Evolutionary conservation across 2,329 filamentous ascomycete species (phyloP).

Genomic region (Paraphoma chrysanthemicola): DNA sequence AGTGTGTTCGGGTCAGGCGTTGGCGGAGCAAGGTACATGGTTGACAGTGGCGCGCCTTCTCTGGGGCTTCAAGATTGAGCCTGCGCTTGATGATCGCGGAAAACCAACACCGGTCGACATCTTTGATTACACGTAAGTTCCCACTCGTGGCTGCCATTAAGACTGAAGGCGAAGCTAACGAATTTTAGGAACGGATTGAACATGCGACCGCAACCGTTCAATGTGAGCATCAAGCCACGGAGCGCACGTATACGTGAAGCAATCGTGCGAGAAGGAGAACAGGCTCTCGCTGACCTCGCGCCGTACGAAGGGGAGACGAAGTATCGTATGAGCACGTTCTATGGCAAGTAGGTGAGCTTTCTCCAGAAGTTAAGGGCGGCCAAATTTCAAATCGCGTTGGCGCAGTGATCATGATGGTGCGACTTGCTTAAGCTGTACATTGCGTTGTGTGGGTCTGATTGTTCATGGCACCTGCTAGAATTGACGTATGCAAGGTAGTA

Average conservation of each 20-base stretch:
- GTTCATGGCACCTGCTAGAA: too few species aligned
- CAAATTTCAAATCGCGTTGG: too few species aligned
- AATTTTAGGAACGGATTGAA: conserved; percentile 61
- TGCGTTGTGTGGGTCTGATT: too few species aligned
- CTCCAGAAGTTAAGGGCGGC: too few species aligned
- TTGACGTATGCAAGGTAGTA: too few species aligned
- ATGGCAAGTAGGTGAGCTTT: conserved; percentile 17
- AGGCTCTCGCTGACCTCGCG: conserved; percentile 60
- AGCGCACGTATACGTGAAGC: conserved; percentile 57
- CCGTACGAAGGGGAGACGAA: conserved; percentile 64
- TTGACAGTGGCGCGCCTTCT: conserved; percentile 64
- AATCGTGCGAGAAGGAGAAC: conserved; percentile 60
- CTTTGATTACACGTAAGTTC: conserved; percentile 60
- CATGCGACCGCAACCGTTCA: conserved; percentile 64
- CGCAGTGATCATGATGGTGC: too few species aligned
- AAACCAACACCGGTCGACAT: conserved; percentile 63
- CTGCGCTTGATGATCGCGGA: conserved; percentile 50
- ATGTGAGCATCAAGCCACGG: conserved; percentile 61
- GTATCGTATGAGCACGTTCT: conserved; percentile 58
- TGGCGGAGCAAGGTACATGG: conserved; percentile 68
- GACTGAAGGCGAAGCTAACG: conserved; percentile 5
- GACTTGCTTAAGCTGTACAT: too few species aligned
- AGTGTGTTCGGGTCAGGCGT: conserved; percentile 65
- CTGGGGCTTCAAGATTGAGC: conserved; percentile 63
- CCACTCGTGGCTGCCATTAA: background rate